Evolutionary conservation across 2,329 filamentous ascomycete species (phyloP).

Genomic region (Diplodia seriata): DNA sequence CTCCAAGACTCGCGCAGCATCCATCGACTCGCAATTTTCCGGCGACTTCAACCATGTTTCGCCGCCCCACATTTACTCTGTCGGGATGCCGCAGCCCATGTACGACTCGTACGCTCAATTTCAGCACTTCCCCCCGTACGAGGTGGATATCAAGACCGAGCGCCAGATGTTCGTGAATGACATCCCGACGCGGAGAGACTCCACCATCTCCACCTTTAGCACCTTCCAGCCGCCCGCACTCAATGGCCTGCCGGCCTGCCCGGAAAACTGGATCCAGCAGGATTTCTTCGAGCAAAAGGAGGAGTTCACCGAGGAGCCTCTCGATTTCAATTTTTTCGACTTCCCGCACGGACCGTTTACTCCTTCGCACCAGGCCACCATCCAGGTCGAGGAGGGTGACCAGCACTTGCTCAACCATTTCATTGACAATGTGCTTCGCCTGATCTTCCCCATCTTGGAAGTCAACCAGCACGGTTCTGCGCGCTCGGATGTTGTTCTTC

Average conservation of each 20-base stretch:
- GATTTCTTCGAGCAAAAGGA: slow-evolving; percentile 73
- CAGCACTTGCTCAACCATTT: slow-evolving; percentile 89
- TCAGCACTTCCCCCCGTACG: slow-evolving; percentile 75
- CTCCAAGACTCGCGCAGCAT: slow-evolving; percentile 75
- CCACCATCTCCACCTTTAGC: slow-evolving; percentile 89
- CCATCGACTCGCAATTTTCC: slow-evolving; percentile 80
- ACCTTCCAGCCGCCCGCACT: slow-evolving; percentile 83
- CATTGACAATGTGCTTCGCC: slow-evolving; percentile 82
- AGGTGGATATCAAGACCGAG: slow-evolving; percentile 96
- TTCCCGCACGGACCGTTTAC: slow-evolving; percentile 73
- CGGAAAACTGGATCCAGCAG: slow-evolving; percentile 75
- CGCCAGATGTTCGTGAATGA: slow-evolving; percentile 93
- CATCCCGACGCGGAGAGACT: slow-evolving; percentile 82
- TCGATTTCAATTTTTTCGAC: slow-evolving; percentile 82
- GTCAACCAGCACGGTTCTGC: slow-evolving; percentile 85
- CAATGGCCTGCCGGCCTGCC: slow-evolving; percentile 67
- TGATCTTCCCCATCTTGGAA: slow-evolving; percentile 91
- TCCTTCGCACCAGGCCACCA: slow-evolving; percentile 67
- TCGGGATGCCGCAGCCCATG: slow-evolving; percentile 63
- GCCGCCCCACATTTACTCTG: slow-evolving; percentile 63
- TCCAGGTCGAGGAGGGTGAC: slow-evolving; percentile 88
- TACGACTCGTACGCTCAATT: slow-evolving; percentile 45
- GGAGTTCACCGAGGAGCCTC: slow-evolving; percentile 63
- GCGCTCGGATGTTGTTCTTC: slow-evolving; percentile 81
- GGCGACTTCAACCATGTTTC: slow-evolving; percentile 70